Conservation (phyloP, 176 grass and related monocot species). For the Eleusine coracana region DNA sequence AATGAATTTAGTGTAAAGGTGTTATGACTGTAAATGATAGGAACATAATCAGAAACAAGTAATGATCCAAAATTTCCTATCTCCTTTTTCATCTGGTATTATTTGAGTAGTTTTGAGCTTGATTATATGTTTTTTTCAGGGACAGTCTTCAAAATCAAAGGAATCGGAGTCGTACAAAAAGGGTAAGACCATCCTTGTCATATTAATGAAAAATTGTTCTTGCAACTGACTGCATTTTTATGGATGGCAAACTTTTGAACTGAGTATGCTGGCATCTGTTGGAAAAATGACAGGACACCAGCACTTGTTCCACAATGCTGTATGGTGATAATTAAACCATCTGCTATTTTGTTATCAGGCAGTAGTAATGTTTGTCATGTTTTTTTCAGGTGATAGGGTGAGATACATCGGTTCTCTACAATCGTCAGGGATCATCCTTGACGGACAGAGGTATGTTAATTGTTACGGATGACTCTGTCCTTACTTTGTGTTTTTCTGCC, state of each 20-base stretch:
- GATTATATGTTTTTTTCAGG: slow-evolving; percentile 55
- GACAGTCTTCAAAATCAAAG: slow-evolving; percentile 76
- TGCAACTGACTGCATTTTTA: neutral
- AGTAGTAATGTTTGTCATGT: slow-evolving; percentile 37
- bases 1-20: neutral
- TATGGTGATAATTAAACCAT: slow-evolving; percentile 23
- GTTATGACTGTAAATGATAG: neutral
- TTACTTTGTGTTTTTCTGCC: neutral
- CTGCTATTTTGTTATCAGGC: slow-evolving; percentile 21
- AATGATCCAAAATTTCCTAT: neutral
- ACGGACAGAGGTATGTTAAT: slow-evolving; percentile 52
- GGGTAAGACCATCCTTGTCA: slow-evolving; percentile 31
- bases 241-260: neutral
- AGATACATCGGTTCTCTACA: slow-evolving; percentile 63
- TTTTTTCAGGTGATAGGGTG: slow-evolving; percentile 90
- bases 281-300: neutral
- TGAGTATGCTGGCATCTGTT: slow-evolving; percentile 14
- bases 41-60: neutral
- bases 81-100: neutral
- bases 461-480: neutral
- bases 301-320: slow-evolving; percentile 22
- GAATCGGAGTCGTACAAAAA: slow-evolving; percentile 73
- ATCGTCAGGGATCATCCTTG: slow-evolving; percentile 39
- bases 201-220: neutral
- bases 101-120: slow-evolving; percentile 20